Conservation (phyloP, 176 grass and related monocot genomes). For the Triticum monococcum region DNA sequence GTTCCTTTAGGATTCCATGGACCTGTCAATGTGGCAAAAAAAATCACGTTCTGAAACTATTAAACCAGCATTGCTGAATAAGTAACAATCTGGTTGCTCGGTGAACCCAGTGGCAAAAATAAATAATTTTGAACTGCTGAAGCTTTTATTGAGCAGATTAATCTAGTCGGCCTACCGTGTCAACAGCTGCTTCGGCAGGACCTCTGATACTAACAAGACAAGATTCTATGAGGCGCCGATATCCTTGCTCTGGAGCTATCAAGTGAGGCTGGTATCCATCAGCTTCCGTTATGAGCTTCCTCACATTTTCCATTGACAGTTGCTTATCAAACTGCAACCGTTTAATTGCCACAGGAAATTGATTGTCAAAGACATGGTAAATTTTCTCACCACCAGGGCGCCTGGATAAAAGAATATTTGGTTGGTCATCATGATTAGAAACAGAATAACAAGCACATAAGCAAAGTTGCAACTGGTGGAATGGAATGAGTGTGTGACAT, state of each 20-base stretch:
- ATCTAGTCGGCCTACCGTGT: slow-evolving; percentile 54
- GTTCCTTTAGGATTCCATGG: slow-evolving; percentile 91
- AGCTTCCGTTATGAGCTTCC: slow-evolving; percentile 90
- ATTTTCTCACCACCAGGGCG: slow-evolving; percentile 96
- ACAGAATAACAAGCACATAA: slow-evolving; percentile 7
- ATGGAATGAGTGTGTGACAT: not conserved
- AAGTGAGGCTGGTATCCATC: slow-evolving; percentile 99
- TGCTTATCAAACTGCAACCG: slow-evolving; percentile 98
- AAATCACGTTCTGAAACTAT: not conserved
- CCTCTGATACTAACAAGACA: slow-evolving; percentile 90
- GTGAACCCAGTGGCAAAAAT: not conserved
- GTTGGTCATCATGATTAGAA: not conserved
- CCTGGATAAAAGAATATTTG: slow-evolving; percentile 40
- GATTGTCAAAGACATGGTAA: slow-evolving; percentile 94
- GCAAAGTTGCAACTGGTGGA: not conserved
- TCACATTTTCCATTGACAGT: slow-evolving; percentile 98
- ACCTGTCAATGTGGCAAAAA: slow-evolving; percentile 57
- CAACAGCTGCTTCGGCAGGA: slow-evolving; percentile 93
- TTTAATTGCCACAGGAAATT: slow-evolving; percentile 91
- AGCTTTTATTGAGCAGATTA: not conserved
- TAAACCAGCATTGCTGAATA: not conserved
- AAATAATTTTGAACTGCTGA: not conserved
- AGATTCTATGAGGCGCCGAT: slow-evolving; percentile 95
- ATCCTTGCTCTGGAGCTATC: slow-evolving; percentile 98
- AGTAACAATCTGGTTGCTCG: not conserved